phyloP scores from a whole-genome alignment of 2,329 filamentous ascomycete species.

The Colletotrichum sp. region DNA sequence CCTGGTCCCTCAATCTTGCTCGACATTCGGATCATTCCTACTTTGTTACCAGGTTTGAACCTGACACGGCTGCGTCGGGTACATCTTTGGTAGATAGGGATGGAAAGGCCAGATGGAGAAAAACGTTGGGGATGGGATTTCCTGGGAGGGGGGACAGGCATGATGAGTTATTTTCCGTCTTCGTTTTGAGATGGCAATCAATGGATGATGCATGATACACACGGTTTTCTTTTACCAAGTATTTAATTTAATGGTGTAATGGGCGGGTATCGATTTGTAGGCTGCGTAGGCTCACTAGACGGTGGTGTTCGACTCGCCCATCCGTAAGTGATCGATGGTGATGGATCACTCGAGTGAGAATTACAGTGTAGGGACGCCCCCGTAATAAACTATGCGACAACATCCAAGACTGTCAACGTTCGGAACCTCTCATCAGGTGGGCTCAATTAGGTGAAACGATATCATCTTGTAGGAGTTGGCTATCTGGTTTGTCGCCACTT shows the following conservation, averaged over 20 bases:
- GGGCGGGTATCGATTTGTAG: background rate
- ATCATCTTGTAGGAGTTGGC: background rate
- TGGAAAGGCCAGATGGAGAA: constrained; percentile 3
- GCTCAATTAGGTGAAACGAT: background rate
- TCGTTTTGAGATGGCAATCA: constrained; percentile 34
- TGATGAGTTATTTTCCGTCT: constrained; percentile 33
- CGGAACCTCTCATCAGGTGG: background rate
- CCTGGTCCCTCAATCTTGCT: constrained; percentile 32
- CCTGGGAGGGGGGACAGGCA: constrained; percentile 28
- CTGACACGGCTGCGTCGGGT: constrained; percentile 1
- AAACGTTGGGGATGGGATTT: constrained; percentile 2
- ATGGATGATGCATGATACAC: constrained; percentile 19
- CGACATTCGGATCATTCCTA: constrained; percentile 21
- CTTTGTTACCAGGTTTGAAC: constrained; percentile 18
- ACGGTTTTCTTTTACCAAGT: constrained; percentile 8
- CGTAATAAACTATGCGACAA: background rate
- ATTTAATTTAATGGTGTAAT: constrained; percentile 17
- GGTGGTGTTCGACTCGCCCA: background rate
- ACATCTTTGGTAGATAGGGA: constrained; percentile 7
- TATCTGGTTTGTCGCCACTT: background rate
- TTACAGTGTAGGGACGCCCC: background rate
- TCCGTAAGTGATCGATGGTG: background rate
- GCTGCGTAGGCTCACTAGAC: background rate
- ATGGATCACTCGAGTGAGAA: background rate
- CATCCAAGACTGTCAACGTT: background rate